Evolutionary conservation across 176 grass and related monocot species (phyloP).

Genomic region (Poa annua): DNA sequence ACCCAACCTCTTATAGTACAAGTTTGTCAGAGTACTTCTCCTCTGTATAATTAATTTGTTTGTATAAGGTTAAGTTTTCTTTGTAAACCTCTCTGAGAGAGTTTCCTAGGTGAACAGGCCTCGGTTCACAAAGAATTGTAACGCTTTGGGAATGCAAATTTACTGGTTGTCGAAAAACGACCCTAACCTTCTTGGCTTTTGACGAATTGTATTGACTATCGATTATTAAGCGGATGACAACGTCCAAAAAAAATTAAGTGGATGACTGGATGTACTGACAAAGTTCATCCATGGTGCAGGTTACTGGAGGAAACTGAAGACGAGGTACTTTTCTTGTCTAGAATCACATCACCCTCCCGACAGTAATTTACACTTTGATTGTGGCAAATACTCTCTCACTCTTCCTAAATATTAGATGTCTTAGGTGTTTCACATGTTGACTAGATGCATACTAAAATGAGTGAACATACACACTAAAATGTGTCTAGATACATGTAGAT

Average conservation of each 20-base stretch:
- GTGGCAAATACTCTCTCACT: slow-evolving; percentile 25
- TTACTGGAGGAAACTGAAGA: slow-evolving; percentile 96
- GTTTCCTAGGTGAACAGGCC: neutral
- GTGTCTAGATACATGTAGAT: too few relatives aligned
- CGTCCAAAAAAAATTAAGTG: neutral
- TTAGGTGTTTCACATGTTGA: too few relatives aligned
- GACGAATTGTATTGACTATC: slow-evolving; percentile 22
- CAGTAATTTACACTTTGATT: neutral
- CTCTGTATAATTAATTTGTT: neutral
- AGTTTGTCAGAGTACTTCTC: neutral
- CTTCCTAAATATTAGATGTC: too few relatives aligned
- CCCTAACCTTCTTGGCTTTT: neutral
- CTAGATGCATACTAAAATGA: too few relatives aligned
- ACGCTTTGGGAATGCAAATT: neutral
- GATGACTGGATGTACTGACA: slow-evolving; percentile 29
- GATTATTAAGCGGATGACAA: neutral
- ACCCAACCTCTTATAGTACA: neutral
- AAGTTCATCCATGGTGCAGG: slow-evolving; percentile 50
- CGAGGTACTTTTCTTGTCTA: slow-evolving; percentile 52
- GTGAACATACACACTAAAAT: too few relatives aligned
- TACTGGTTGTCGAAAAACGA: neutral
- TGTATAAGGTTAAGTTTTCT: neutral
- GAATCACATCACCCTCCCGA: neutral
- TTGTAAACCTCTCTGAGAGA: neutral
- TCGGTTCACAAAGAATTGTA: neutral